Evolutionary conservation across 257 asterid species (phyloP), one percentile per base, ranked within the genome.

Genomic region (Penstemon davidsonii): DNA sequence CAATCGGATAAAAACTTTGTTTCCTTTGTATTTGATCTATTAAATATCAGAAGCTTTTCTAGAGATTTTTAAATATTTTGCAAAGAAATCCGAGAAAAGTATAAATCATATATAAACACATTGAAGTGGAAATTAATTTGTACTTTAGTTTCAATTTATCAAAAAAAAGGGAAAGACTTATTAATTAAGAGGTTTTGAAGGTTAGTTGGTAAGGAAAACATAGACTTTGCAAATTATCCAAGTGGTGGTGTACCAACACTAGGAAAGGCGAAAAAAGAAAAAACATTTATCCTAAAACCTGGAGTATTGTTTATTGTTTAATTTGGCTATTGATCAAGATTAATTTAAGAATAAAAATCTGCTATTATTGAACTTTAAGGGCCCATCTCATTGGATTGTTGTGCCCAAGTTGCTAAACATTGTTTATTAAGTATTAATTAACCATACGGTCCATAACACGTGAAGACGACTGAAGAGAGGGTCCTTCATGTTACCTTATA

Each of bases 381-480:
- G 67, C 70, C 86, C 85, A 67, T 79, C 55, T 66, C 25, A 6
- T 58, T 67, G 72, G 73, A 66, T 60, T 42, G 70, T 62, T 49
- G 73, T 73, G 50, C 50, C 56, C 84, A 72, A 78, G 73, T 75
- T 62, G 78, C 64, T 75, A 67, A 68, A 0, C 18, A 6, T 70
- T 71, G 42, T 75, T 63, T 52, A 72, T 73, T 64, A 51, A 59
- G 71, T 72, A 64, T 73, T 78, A 75, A 66, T 63, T 45, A 67
- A 6, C 33, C 33, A 25, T 25, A 25, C 33, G 33, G 33, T 25
- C 78, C 44, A 45, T 71, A 53, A 70, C 89, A 82, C 84, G 91
- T 86, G 93, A 86, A 76, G 81, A 79, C 83, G 81, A 79, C 83
- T 85, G 89, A 82, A 73, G 79, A 19, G 80, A 15, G 18, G 87